Percentiles rank a stretch among this genome's conserved stretches.
Conservation (phyloP, 2,329 filamentous ascomycete species). For the Phyllosticta paracitricarpa region DNA sequence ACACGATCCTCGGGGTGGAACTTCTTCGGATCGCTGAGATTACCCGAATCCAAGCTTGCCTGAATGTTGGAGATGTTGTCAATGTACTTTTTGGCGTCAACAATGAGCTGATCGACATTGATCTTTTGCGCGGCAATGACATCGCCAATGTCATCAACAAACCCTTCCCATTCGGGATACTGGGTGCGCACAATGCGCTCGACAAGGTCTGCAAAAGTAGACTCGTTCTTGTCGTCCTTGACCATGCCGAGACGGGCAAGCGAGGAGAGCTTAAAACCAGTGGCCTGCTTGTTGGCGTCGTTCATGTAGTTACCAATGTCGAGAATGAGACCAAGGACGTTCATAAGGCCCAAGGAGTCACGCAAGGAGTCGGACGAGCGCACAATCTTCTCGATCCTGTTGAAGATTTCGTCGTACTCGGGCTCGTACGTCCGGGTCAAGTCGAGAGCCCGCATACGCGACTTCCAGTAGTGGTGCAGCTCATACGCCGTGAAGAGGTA, state of each 20-base stretch:
- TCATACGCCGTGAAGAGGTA: conserved; percentile 90
- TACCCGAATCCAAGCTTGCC: conserved; percentile 81
- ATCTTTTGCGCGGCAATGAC: conserved; percentile 77
- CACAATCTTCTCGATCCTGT: conserved; percentile 78
- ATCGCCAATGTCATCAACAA: conserved; percentile 71
- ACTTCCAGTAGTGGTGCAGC: conserved; percentile 97
- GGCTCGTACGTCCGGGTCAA: conserved; percentile 73
- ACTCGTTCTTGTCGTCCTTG: conserved; percentile 98
- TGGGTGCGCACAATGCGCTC: conserved; percentile 94
- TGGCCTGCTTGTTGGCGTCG: conserved; percentile 95
- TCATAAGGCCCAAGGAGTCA: conserved; percentile 89
- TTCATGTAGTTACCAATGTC: conserved; percentile 99
- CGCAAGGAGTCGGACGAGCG: conserved; percentile 78
- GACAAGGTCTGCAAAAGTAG: conserved; percentile 87
- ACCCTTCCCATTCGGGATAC: conserved; percentile 90
- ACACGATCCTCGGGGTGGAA: conserved; percentile 98
- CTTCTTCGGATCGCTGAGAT: conserved; percentile 90
- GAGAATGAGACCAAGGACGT: conserved; percentile 87
- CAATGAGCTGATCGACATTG: conserved; percentile 84
- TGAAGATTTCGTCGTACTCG: conserved; percentile 86
- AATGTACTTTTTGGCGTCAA: conserved; percentile 85
- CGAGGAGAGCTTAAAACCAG: conserved; percentile 94
- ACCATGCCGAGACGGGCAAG: conserved; percentile 90
- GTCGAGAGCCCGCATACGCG: conserved; percentile 81
- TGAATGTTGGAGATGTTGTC: conserved; percentile 93